Base-by-base conservation (phyloP, 306 rosid species). In the Medicago arabica region DNA sequence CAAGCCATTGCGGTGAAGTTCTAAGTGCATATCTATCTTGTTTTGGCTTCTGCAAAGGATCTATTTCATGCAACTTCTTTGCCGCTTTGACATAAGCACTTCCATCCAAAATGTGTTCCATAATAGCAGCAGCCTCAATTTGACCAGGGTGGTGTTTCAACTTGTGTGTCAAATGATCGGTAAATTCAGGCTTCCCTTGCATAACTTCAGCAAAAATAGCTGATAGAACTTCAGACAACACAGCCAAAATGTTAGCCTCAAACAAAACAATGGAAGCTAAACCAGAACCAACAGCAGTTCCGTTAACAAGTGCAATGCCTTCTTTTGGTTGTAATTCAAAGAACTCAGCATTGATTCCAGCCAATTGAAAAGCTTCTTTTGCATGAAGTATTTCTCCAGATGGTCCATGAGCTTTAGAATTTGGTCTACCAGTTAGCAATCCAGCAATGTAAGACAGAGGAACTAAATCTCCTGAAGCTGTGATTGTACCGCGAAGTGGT, bases 1-100 rank as follows among this genome's bases (percentile, higher is more conserved):
- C 98, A 21, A 93, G 91, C 98, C 98, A 93, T n/a, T 93, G 98
- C 0, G 98, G 98, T 0, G 98, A 93, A n/a, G 98, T 93, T 75
- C 96, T 78, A 9, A 93, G 95, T 0, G 98, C 98, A 7, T 90
- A 93, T 2, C 98, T 86, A n/a, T 93, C 98, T 69, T 89, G 92
- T 10, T 89, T 93, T 0, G 98, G 98, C 80, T 93, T 93, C 58
- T 87, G 98, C 19, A 93, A 70, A 1, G 98, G 94, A 43, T 93
- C 98, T 0, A 49, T 85, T 81, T 93, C 95, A 1, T 93, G 98
- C 50, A 93, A 55, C 63, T 89, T 86, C 75, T 90, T 75, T 0
- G 96, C 95, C 1, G 78, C 91, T 81, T 90, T 90, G 13, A 93
- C 84, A 70, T 90, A 93, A 15, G 94, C 78, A 72, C 98, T 93